A percentile compares a stretch with the other conserved stretches of the same genome.
Conservation (phyloP, 805 yeast genomes). For the Suhomyces faveliae region DNA sequence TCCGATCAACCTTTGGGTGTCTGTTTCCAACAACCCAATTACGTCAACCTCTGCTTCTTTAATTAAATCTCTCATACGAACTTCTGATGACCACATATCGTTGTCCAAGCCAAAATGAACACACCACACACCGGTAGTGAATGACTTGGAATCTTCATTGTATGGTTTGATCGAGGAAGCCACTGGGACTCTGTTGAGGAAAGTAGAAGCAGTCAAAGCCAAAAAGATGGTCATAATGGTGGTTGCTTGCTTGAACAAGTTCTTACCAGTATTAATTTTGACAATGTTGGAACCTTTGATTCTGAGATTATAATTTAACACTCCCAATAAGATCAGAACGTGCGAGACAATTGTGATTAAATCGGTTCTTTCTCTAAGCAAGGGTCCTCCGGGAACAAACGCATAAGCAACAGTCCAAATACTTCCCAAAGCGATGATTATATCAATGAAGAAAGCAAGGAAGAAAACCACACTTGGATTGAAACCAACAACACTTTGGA, state of each 20-base stretch:
- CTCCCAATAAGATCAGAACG: slow-evolving; percentile 51
- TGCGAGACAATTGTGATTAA: slow-evolving; percentile 61
- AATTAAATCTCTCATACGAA: slow-evolving; percentile 80
- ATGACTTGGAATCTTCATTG: slow-evolving; percentile 52
- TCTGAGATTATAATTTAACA: slow-evolving; percentile 37
- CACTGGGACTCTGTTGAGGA: slow-evolving; percentile 62
- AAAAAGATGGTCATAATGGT: slow-evolving; percentile 45
- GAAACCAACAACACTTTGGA: slow-evolving; percentile 55
- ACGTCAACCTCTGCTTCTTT: slow-evolving; percentile 87
- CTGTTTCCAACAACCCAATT: slow-evolving; percentile 87
- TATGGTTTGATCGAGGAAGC: slow-evolving; percentile 54
- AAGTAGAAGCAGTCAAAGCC: slow-evolving; percentile 51
- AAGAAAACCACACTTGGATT: slow-evolving; percentile 55
- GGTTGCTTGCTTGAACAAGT: slow-evolving; percentile 20
- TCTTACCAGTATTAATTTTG: slow-evolving; percentile 17
- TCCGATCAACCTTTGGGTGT: slow-evolving; percentile 89
- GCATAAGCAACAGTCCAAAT: slow-evolving; percentile 99
- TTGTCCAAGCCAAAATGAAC: slow-evolving; percentile 96
- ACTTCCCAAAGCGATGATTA: slow-evolving; percentile 68
- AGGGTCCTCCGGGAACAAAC: slow-evolving; percentile 91
- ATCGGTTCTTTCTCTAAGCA: slow-evolving; percentile 86
- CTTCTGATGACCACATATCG: slow-evolving; percentile 97
- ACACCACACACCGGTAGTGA: slow-evolving; percentile 98
- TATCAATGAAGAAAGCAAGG: slow-evolving; percentile 47
- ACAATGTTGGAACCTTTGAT: slow-evolving; percentile 19